phyloP scores from a whole-genome alignment of 2,329 filamentous ascomycete species.

The Nothophaeocryptopus gaeumannii region DNA sequence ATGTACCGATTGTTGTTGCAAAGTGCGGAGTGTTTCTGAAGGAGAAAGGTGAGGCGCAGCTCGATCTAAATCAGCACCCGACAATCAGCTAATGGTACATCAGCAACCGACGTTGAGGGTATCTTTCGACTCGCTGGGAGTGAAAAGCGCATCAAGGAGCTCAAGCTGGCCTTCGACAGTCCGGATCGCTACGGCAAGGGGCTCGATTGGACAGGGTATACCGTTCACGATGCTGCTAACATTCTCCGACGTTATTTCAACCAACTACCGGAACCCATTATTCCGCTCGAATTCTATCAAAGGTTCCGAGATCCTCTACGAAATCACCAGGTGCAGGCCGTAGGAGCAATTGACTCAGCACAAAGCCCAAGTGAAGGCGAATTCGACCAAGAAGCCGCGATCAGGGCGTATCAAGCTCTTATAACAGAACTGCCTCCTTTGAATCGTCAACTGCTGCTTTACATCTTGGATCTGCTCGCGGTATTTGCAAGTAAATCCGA shows the following conservation, averaged over 20 bases:
- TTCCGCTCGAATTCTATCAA: slow-evolving; percentile 89
- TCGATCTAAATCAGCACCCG: too few relatives aligned
- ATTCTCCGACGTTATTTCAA: slow-evolving; percentile 94
- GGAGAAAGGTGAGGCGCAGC: slow-evolving; percentile 75
- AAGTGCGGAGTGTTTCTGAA: slow-evolving; percentile 98
- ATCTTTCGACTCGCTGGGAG: slow-evolving; percentile 96
- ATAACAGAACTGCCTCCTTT: slow-evolving; percentile 91
- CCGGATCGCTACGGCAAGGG: slow-evolving; percentile 96
- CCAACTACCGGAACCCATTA: slow-evolving; percentile 92
- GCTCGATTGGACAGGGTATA: slow-evolving; percentile 94
- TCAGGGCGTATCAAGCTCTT: slow-evolving; percentile 77
- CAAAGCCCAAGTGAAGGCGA: slow-evolving; percentile 67
- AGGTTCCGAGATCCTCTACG: slow-evolving; percentile 82
- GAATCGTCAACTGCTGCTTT: slow-evolving; percentile 89
- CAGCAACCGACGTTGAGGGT: slow-evolving; percentile 90
- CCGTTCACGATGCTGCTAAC: slow-evolving; percentile 96
- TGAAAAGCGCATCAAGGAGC: slow-evolving; percentile 96
- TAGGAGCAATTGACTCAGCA: slow-evolving; percentile 59
- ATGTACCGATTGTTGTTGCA: slow-evolving; percentile 95
- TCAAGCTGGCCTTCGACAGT: slow-evolving; percentile 87
- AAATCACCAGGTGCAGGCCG: slow-evolving; percentile 65
- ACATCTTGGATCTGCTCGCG: slow-evolving; percentile 90
- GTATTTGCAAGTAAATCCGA: slow-evolving; percentile 97
- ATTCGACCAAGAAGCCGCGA: slow-evolving; percentile 72
- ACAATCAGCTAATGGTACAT: too few relatives aligned